Base-by-base conservation (phyloP, 371 early-diverging fungal genomes). In the Smittium culicis region DNA sequence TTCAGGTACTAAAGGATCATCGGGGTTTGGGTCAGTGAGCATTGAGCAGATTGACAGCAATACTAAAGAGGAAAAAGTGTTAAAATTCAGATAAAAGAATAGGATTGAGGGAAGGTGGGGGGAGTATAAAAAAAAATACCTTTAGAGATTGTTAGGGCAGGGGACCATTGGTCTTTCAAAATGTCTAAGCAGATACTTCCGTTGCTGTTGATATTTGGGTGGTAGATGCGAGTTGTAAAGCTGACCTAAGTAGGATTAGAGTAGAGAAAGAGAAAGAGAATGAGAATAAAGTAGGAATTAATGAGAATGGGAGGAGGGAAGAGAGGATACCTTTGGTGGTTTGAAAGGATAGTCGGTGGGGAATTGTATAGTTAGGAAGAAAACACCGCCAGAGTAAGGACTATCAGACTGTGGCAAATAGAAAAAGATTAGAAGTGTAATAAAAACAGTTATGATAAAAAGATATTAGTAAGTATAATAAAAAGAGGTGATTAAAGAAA, bases 301-400 rank as follows among this genome's bases (percentile, higher is more conserved):
- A n/a, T n/a, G n/a, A 59, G 27, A 24, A 64, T 65, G 11, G 61
- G 64, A 45, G 29, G 31, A 35, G 65, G 64, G 34, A 25, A 32
- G n/a, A 3, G 30, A 27, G 29, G 24, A 5, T 66, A 66, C 86
- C 88, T 94, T 94, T 73, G 99, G 99, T 61, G 99, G 97, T 85
- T 96, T 97, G 86, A 98, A 99, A 59, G 99, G 99, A 75, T 99
- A 99, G 79, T 98, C 99, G 45, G 93, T 90, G 45, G 99, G 98
- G 83, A 99, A 96, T 76, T 91, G 93, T 78, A 99, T 98, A 62
- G 89, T 83, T 68, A 99, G 84, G 85, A 99, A 96, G 82, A 98
- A 99, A 61, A 94, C 91, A 72, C 99, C 99, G 67, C 83, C 83
- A 73, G 84, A 73, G 72, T 88, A 89, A 74, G 91, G 90, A 73